Conservation (phyloP, 345 rosid species). For the Bruguiera parviflora region DNA sequence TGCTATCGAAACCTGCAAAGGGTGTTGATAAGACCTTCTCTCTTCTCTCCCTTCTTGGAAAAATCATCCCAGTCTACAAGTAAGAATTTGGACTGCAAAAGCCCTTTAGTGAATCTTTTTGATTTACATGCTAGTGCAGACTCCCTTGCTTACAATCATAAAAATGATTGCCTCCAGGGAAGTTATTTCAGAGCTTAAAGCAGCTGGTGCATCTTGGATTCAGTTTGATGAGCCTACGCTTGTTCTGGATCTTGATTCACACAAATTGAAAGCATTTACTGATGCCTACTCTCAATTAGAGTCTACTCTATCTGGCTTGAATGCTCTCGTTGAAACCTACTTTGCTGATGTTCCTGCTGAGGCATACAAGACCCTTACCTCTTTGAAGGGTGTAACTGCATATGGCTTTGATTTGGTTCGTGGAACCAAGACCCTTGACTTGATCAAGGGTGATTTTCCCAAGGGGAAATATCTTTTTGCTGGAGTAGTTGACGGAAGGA, state of each 20-base stretch:
- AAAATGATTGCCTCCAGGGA: slow-evolving; percentile 51
- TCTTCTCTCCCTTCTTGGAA: slow-evolving; percentile 83
- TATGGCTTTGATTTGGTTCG: slow-evolving; percentile 89
- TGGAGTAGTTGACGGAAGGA: slow-evolving; percentile 97
- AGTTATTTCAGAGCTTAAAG: slow-evolving; percentile 83
- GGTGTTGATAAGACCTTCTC: slow-evolving; percentile 80
- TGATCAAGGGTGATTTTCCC: slow-evolving; percentile 81
- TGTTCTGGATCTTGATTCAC: slow-evolving; percentile 84
- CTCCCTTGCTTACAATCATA: slow-evolving; percentile 21
- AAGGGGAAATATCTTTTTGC: slow-evolving; percentile 80
- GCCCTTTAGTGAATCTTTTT: neutral
- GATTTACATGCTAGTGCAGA: slow-evolving; percentile 6
- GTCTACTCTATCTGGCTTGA: slow-evolving; percentile 74
- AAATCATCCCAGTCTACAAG: slow-evolving; percentile 91
- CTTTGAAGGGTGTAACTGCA: slow-evolving; percentile 84
- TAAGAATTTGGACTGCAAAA: slow-evolving; percentile 27
- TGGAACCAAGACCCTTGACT: slow-evolving; percentile 72
- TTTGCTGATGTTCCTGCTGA: slow-evolving; percentile 86
- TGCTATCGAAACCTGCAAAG: slow-evolving; percentile 92
- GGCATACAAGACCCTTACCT: slow-evolving; percentile 72
- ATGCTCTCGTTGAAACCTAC: slow-evolving; percentile 89
- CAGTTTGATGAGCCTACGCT: slow-evolving; percentile 94
- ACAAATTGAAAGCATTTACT: slow-evolving; percentile 73
- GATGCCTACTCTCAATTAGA: slow-evolving; percentile 77
- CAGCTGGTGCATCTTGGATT: slow-evolving; percentile 92